Conservation (phyloP, 306 rosid genomes). For the Cucurbita ficifolia region DNA sequence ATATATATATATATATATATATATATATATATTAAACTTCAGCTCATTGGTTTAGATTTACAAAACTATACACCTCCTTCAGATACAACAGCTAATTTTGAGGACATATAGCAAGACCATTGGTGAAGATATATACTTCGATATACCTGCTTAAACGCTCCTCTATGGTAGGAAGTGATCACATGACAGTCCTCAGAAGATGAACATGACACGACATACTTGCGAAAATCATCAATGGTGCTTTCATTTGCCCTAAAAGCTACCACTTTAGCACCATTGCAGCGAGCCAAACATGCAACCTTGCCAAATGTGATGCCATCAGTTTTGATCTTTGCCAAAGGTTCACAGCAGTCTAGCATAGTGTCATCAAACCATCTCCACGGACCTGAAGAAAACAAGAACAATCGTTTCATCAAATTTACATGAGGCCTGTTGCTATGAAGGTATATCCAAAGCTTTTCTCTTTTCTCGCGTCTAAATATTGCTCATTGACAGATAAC, state of each 20-base stretch:
- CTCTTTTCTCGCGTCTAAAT: not conserved
- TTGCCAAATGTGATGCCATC: constrained; percentile 84
- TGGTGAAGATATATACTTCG: not conserved
- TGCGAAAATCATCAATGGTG: constrained; percentile 46
- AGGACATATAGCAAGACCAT: not conserved
- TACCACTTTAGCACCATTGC: constrained; percentile 70
- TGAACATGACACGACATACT: constrained; percentile 28
- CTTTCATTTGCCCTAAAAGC: constrained; percentile 44
- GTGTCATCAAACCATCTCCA: constrained; percentile 99
- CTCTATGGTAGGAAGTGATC: constrained; percentile 60
- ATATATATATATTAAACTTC: too few species aligned
- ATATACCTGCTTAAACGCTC: constrained; percentile 53
- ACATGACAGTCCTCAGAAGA: constrained; percentile 49
- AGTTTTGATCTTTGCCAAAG: constrained; percentile 43
- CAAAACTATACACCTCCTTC: not conserved
- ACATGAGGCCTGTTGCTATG: not conserved
- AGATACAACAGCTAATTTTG: not conserved
- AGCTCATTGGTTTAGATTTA: not conserved
- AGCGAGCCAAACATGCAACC: constrained; percentile 81
- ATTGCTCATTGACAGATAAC: not conserved
- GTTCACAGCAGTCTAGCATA: constrained; percentile 90
- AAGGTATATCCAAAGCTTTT: not conserved
- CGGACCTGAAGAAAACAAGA: constrained; percentile 38
- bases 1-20: too few species aligned
- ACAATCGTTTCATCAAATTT: not conserved